Evolutionary conservation across 2,329 filamentous ascomycete genomes (phyloP), one percentile per base, ranked within the genome.

Genomic region (Phialophora verrucosa): DNA sequence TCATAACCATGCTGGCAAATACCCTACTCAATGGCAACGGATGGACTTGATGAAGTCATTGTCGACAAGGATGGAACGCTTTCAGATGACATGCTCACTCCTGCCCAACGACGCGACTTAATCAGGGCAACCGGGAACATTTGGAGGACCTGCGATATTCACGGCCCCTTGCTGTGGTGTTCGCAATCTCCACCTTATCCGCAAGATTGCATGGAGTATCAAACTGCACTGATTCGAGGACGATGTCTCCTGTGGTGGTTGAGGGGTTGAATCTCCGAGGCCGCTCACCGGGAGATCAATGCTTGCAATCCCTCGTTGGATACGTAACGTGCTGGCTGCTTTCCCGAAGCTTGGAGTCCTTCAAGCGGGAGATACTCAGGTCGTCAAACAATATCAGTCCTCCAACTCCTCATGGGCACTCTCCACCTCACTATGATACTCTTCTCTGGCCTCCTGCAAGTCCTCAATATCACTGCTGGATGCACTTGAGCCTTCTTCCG

Each of bases 381-480:
- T 12, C 53, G 17, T 29, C 8, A 2, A 31, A 29, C 14, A 29
- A 10, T 35, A 53, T 63, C 50, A 64, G 53, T 68, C 65, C 55
- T 68, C 65, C 17, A 68, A 54, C 29, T 68, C 65, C 27, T 64
- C 63, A n/a, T 68, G 65, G 27, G 65, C 65, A 47, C 62, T 65
- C 55, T 69, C 68, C 38, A 70, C 66, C 35, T 70, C 68, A 47
- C 66, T 67, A 8, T 62, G 51, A 59, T 70, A 70, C 23, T 67
- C 68, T 55, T 64, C 66, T 44, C 62, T 38, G 23, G 69, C 70
- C 55, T 71, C 68, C 44, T 61, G 42, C 10, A 63, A 38, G n/a
- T 67, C 68, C 49, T 71, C 70, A n/a, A 63, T 44, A 58, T 69
- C 70, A 42, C 68, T 69, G 53, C 68, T 71, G 6, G 63, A 69